phyloP scores from a whole-genome alignment of 139 green algal genomes.

The Choricystis sp. region DNA sequence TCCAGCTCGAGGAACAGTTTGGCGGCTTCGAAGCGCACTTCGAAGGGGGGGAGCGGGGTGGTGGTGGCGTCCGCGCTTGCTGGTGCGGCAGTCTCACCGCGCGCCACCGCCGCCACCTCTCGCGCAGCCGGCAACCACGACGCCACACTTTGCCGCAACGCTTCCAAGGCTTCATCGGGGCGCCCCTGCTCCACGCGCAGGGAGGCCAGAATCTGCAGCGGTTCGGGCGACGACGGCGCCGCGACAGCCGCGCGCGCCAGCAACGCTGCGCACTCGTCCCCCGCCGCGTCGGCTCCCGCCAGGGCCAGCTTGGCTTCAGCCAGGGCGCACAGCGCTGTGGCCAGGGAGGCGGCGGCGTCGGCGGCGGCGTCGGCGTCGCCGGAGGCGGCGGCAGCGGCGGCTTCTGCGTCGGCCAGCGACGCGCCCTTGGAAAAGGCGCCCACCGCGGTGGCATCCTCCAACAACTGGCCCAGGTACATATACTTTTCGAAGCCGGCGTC shows the following conservation, averaged over 20 bases:
- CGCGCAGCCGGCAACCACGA: not conserved
- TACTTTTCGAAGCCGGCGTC: not conserved
- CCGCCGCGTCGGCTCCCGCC: not conserved
- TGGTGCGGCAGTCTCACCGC: not conserved
- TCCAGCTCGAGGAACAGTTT: slow-evolving; percentile 81
- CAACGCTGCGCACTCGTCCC: not conserved
- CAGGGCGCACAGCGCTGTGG: not conserved
- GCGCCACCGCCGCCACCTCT: not conserved
- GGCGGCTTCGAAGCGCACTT: slow-evolving; percentile 67
- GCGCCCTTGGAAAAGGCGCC: not conserved
- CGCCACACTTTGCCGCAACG: not conserved
- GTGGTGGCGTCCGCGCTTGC: not conserved
- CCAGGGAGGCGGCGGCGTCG: not conserved
- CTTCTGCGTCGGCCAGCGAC: not conserved
- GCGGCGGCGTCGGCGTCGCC: not conserved
- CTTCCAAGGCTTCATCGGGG: not conserved
- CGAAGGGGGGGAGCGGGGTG: slow-evolving; percentile 32
- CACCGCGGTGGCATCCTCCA: not conserved
- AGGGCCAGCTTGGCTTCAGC: not conserved
- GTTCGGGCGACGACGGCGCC: not conserved
- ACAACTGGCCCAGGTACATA: not conserved
- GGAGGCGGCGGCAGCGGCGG: too few species aligned
- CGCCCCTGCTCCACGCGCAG: not conserved
- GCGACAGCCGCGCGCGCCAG: not conserved
- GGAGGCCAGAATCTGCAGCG: not conserved